Percentiles rank a stretch among this genome's conserved stretches.
Evolutionary conservation across 1,284 basidiomycete species (phyloP).

Genomic region (Apiotrichum porosum): DNA sequence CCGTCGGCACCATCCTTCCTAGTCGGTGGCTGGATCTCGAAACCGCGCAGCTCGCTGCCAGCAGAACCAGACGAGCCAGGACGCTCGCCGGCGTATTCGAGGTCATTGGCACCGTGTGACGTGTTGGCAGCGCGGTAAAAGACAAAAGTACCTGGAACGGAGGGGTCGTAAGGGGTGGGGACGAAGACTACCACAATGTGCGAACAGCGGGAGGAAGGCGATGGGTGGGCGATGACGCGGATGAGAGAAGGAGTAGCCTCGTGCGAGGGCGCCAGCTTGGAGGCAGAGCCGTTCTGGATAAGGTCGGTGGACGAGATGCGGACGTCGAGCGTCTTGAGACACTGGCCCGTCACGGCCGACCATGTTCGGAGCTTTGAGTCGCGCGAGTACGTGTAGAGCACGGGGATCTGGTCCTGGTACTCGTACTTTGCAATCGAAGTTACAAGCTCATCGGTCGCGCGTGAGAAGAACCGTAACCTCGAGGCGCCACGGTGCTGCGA

Average conservation of each 20-base stretch:
- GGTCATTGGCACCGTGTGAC: slow-evolving; percentile 25
- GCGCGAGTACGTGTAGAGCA: slow-evolving; percentile 79
- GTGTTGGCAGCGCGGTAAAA: slow-evolving; percentile 40
- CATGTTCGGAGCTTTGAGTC: slow-evolving; percentile 79
- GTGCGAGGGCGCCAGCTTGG: slow-evolving; percentile 21
- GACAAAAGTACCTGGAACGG: slow-evolving; percentile 43
- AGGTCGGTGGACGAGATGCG: slow-evolving; percentile 14
- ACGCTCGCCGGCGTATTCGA: slow-evolving; percentile 38
- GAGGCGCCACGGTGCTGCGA: slow-evolving; percentile 34
- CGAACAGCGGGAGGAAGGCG: slow-evolving; percentile 30
- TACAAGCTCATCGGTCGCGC: slow-evolving; percentile 31
- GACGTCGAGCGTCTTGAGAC: slow-evolving; percentile 44
- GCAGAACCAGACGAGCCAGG: slow-evolving; percentile 24
- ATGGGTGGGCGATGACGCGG: slow-evolving; percentile 36
- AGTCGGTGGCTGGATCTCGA: slow-evolving; percentile 38
- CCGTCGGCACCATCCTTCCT: slow-evolving; percentile 28
- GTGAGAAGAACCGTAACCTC: slow-evolving; percentile 37
- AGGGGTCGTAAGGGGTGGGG: slow-evolving; percentile 30
- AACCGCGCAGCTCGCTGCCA: slow-evolving; percentile 44
- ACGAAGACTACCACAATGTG: slow-evolving; percentile 46
- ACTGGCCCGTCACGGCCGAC: slow-evolving; percentile 48
- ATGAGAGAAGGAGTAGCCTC: slow-evolving; percentile 29
- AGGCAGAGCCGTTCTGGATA: slow-evolving; percentile 7
- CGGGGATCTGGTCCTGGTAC: slow-evolving; percentile 54
- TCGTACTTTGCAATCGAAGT: slow-evolving; percentile 33